Evolutionary conservation across 352 stramenopile species (phyloP).

Genomic region (Phytophthora fragariae): DNA sequence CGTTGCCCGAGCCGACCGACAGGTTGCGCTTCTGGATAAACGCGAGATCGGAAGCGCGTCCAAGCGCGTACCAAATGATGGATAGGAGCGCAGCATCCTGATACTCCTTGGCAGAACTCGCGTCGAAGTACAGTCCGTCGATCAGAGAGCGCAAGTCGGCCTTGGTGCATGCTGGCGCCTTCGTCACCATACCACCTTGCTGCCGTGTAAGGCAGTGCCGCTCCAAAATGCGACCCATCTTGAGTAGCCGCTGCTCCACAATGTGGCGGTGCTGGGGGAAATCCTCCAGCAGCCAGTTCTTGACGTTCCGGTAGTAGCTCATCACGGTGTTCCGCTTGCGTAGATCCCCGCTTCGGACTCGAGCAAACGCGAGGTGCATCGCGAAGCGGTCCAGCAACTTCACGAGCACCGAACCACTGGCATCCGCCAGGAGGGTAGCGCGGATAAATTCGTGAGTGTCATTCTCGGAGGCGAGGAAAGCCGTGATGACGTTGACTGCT

Average conservation of each 20-base stretch:
- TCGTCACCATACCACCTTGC: conserved; percentile 9
- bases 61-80: conserved; percentile 16
- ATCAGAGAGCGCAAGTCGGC: conserved; percentile 11
- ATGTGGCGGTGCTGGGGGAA: not conserved
- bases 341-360: not conserved
- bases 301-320: not conserved
- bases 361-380: not conserved
- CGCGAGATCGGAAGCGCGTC: conserved; percentile 13
- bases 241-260: conserved; percentile 6
- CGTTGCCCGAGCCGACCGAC: not conserved
- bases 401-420: not conserved
- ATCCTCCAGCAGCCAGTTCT: not conserved
- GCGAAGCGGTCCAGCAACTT: not conserved
- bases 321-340: not conserved
- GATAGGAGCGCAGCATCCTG: conserved; percentile 22
- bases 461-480: not conserved
- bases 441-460: not conserved
- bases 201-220: conserved; percentile 13
- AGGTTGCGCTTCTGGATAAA: conserved; percentile 28
- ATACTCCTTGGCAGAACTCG: conserved; percentile 8
- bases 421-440: not conserved
- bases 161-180: conserved; percentile 23
- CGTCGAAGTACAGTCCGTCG: conserved; percentile 3
- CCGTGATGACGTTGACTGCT: not conserved
- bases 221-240: conserved; percentile 11